These are phyloP conservation scores for Podaxis sp. DNA, from an alignment of 768 basidiomycete genomes.

Conservation along the genomic window DNA sequence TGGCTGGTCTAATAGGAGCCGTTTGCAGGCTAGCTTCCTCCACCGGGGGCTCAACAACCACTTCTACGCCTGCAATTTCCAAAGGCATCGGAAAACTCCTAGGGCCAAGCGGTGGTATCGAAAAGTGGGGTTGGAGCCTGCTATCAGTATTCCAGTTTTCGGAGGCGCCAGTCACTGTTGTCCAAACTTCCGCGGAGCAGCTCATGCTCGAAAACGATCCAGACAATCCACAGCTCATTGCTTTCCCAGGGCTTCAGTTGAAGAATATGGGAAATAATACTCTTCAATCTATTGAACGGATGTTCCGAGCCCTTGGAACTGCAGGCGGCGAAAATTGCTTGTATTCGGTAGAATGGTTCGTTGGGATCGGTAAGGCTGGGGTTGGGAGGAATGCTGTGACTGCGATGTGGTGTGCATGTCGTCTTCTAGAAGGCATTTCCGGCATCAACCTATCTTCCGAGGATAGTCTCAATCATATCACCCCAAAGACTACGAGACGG, in stretches of 20 bases:
- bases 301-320: conserved; percentile 72
- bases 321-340: conserved; percentile 69
- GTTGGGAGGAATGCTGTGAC: conserved; percentile 49
- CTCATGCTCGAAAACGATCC: conserved; percentile 56
- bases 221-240: conserved; percentile 28
- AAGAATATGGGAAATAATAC: conserved; percentile 52
- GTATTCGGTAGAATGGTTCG: conserved; percentile 83
- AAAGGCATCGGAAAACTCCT: conserved; percentile 60
- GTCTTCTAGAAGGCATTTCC: conserved; percentile 71
- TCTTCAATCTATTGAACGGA: conserved; percentile 49
- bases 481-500: conserved; percentile 39
- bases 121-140: conserved; percentile 90
- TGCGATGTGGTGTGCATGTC: conserved; percentile 83
- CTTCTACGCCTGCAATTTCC: conserved; percentile 40
- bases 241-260: conserved; percentile 62
- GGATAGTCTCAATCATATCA: conserved; percentile 23
- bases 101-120: conserved; percentile 80
- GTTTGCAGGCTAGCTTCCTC: conserved; percentile 52
- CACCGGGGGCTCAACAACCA: conserved; percentile 17
- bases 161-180: conserved; percentile 47
- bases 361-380: conserved; percentile 48
- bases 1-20: conserved; percentile 65
- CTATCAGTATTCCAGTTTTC: conserved; percentile 78
- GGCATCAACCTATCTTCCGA: conserved; percentile 40
- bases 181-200: conserved; percentile 47